phyloP scores from a whole-genome alignment of 768 basidiomycete genomes.

The Pisolithus orientalis region DNA sequence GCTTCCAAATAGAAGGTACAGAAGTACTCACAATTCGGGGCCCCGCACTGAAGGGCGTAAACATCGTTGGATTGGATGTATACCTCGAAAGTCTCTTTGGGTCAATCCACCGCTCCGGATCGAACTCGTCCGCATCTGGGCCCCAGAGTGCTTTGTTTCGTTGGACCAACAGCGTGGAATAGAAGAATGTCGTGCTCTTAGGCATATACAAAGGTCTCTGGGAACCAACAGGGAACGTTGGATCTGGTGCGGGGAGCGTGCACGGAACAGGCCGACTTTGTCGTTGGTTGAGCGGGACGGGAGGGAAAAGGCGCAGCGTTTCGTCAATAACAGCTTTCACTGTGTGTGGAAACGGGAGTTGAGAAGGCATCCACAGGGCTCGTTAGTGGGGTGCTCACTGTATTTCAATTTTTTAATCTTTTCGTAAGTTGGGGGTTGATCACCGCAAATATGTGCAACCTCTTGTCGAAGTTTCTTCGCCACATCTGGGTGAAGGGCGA shows the following conservation, averaged over 20 bases:
- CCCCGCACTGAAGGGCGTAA: conserved; percentile 68
- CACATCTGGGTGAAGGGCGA: conserved; percentile 59
- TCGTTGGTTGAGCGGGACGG: conserved; percentile 68
- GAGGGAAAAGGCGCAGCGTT: conserved; percentile 70
- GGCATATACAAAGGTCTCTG: conserved; percentile 53
- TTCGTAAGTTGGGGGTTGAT: conserved; percentile 47
- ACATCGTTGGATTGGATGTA: conserved; percentile 61
- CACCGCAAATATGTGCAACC: conserved; percentile 51
- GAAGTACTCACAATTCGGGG: conserved; percentile 43
- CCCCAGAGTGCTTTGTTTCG: conserved; percentile 69
- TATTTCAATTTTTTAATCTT: conserved; percentile 58
- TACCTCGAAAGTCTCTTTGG: conserved; percentile 43
- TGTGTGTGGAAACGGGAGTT: conserved; percentile 18
- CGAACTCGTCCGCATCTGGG: conserved; percentile 66
- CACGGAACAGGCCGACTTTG: conserved; percentile 46
- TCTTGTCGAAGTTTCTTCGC: conserved; percentile 50
- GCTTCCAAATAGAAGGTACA: background rate
- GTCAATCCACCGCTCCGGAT: conserved; percentile 74
- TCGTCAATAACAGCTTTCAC: conserved; percentile 79
- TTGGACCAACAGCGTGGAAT: conserved; percentile 58
- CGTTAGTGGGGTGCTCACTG: conserved; percentile 36
- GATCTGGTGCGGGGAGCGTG: conserved; percentile 46
- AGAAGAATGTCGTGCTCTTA: conserved; percentile 48
- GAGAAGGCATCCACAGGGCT: background rate
- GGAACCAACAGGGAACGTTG: conserved; percentile 34